Evolutionary conservation across 306 rosid genomes (phyloP), one percentile per base, ranked within the genome.

Genomic region (Rubus parviflorus): DNA sequence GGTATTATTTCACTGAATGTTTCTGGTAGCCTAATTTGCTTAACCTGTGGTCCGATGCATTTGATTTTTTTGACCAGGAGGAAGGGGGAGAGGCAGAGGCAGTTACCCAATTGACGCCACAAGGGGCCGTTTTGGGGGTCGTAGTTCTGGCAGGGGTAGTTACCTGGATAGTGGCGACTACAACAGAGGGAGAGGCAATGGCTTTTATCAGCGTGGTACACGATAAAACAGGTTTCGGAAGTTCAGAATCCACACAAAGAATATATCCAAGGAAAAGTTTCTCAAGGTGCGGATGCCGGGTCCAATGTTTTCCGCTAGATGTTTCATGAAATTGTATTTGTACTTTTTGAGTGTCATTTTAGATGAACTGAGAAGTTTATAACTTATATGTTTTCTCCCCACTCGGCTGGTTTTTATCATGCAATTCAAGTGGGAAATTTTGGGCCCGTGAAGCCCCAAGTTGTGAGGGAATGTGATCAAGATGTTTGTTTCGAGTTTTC

Each of bases 71-170:
- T 62, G 77, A 74, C 65, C 89, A 88, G 97, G 98, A 88, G 95
- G 98, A 82, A 81, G 96, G 78, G 98, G 98, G 61, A 89, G 96
- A 82, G 95, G 89, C 52, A 82, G 98, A 82, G 86, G 92, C 20
- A 56, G 86, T 77, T 89, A 88, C 83, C 97, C 54, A 77, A 74
- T 88, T 20, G 96, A 89, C 20, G 82, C 97, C 63, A 84, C 96
- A 9, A 84, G 97, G 78, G 98, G 97, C 13, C 92, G 93, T 25
- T 89, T 87, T 77, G 93, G 95, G 25, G 86, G 75, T 63, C 87
- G 97, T 53, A 53, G 88, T 77, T 72, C 72, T 41, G 93, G 93
- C 79, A 83, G 97, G 85, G 97, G 93, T 66, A 66, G 76, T 75
- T 76, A 83, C 77, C 91, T 82, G 86, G 96, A 91, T 20, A 45